These are phyloP conservation scores for Solanum raphanifolium DNA, from an alignment of 257 asterid genomes.

Conservation along the genomic window DNA sequence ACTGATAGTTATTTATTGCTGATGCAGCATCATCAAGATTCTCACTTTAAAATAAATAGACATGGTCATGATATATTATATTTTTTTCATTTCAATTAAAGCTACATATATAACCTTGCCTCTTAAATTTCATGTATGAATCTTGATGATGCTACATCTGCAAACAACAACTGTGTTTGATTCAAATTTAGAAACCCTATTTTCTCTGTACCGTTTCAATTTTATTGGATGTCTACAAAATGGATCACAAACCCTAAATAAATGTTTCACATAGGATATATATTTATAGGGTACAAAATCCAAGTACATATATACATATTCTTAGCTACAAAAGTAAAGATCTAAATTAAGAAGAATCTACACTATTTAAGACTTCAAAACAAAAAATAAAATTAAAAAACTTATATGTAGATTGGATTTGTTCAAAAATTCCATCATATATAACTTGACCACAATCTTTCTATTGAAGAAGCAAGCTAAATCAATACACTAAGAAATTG, in stretches of 20 bases:
- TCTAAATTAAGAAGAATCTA: neutral
- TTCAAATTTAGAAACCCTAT: neutral
- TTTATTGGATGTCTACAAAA: neutral
- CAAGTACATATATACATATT: neutral
- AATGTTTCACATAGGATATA: neutral
- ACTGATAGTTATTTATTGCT: conserved; percentile 18
- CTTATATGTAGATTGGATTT: neutral
- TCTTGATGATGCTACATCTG: conserved; percentile 45
- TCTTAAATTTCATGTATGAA: conserved; percentile 28
- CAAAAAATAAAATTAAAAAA: neutral
- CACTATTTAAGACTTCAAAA: neutral
- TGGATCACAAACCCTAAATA: neutral
- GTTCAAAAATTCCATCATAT: neutral
- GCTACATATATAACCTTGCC: neutral
- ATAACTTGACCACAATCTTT: neutral
- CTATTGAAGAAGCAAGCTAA: neutral
- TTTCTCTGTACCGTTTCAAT: neutral
- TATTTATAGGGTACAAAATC: neutral
- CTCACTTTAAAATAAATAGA: conserved; percentile 15
- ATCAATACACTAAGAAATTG: neutral
- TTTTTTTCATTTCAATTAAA: neutral
- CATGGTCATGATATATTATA: neutral
- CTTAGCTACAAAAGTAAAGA: neutral
- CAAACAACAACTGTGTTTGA: conserved; percentile 22
- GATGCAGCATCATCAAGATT: conserved; percentile 64